phyloP scores from a whole-genome alignment of 768 basidiomycete genomes.

The Boletus subcaerulescens region DNA sequence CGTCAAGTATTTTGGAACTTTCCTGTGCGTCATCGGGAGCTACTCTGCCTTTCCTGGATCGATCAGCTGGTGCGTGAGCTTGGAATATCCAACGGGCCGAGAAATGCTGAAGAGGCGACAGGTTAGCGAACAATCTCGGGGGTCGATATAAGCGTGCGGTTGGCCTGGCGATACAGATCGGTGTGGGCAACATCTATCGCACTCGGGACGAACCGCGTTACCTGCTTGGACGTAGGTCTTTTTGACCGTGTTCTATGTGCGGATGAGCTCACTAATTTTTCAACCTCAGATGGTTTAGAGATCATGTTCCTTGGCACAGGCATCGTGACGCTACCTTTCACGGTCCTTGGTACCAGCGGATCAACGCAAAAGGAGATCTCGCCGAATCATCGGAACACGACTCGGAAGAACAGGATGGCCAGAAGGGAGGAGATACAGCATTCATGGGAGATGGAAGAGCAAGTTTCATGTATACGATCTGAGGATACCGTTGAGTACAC shows the following conservation, averaged over 20 bases:
- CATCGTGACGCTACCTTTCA: background rate
- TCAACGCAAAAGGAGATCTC: background rate
- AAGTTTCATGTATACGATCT: conserved; percentile 1
- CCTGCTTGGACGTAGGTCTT: background rate
- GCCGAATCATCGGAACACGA: background rate
- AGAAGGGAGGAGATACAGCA: background rate
- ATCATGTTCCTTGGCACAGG: conserved; percentile 1
- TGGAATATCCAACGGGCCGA: no score
- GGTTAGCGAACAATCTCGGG: background rate
- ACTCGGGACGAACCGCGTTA: background rate
- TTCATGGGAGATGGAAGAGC: background rate
- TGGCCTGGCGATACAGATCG: conserved; percentile 1
- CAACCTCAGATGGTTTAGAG: background rate
- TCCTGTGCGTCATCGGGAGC: background rate
- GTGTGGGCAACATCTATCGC: background rate
- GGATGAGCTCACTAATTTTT: background rate
- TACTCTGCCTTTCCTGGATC: background rate
- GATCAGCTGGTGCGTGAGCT: background rate
- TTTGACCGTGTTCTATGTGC: background rate
- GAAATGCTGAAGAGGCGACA: background rate
- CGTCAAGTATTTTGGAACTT: conserved; percentile 5
- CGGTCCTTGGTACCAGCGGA: background rate
- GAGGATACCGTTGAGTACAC: no score
- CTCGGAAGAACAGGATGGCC: background rate
- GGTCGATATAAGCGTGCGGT: background rate